These are phyloP conservation scores for Suillus ampliporus DNA, from an alignment of 768 basidiomycete species.

Conservation along the genomic window DNA sequence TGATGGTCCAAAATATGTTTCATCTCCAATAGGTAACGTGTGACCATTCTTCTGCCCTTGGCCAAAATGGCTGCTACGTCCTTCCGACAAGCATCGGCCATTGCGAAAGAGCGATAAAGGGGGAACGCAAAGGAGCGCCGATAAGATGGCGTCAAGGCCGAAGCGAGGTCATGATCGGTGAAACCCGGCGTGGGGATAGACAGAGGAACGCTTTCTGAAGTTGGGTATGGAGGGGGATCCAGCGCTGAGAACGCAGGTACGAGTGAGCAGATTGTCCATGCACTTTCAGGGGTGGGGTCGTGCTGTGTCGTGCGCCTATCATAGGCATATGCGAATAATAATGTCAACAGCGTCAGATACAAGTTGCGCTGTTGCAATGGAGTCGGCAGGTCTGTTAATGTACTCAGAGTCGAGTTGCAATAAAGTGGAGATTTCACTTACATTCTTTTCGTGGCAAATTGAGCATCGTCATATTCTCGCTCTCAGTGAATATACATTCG, in stretches of 20 bases:
- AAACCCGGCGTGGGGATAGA: conserved; percentile 32
- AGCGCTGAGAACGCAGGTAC: conserved; percentile 84
- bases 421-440: conserved; percentile 30
- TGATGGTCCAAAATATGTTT: conserved; percentile 80
- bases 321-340: conserved; percentile 84
- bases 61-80: conserved; percentile 66
- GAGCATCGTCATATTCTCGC: conserved; percentile 72
- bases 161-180: conserved; percentile 51
- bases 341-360: conserved; percentile 69
- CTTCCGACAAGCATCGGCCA: conserved; percentile 69
- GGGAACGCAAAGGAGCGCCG: conserved; percentile 79
- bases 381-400: conserved; percentile 62
- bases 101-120: conserved; percentile 75
- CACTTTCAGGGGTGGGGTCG: conserved; percentile 87
- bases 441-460: conserved; percentile 58
- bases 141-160: conserved; percentile 66
- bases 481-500: conserved; percentile 65
- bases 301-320: conserved; percentile 77
- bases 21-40: conserved; percentile 72
- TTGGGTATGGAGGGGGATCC: conserved; percentile 64
- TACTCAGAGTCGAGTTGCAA: conserved; percentile 2
- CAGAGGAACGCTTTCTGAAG: conserved; percentile 21
- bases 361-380: conserved; percentile 60
- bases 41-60: conserved; percentile 64
- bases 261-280: conserved; percentile 81